Percentiles rank a stretch among this genome's conserved stretches.
Conservation (phyloP, 129 eudicot genomes). For the Lonicera japonica region DNA sequence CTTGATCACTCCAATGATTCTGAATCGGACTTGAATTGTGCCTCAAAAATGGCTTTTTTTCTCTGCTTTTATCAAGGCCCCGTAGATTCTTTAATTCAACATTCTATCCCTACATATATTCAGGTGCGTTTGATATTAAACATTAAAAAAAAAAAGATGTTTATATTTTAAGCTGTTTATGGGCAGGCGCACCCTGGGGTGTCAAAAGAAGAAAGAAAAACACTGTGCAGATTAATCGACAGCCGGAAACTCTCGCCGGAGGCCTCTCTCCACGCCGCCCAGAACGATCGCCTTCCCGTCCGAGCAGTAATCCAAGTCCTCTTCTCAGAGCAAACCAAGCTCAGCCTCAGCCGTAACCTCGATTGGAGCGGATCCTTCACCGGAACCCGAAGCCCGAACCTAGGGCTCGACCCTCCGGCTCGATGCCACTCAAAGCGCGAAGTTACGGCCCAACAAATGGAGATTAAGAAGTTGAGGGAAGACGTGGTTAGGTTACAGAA, state of each 20-base stretch:
- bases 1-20: no score
- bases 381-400: slow-evolving; percentile 32
- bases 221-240: slow-evolving; percentile 60
- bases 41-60: no score
- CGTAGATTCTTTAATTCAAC: no score
- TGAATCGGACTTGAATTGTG: no score
- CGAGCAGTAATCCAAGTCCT: slow-evolving; percentile 82
- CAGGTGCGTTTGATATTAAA: no score
- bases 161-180: no score
- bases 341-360: slow-evolving; percentile 33
- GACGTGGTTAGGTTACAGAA: slow-evolving; percentile 60
- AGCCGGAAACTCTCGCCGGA: slow-evolving; percentile 70
- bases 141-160: no score
- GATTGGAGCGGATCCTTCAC: slow-evolving; percentile 57
- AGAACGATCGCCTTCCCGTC: slow-evolving; percentile 78
- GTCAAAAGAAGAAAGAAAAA: slow-evolving; percentile 69
- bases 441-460: slow-evolving; percentile 43
- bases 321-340: slow-evolving; percentile 65
- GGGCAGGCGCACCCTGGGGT: slow-evolving; percentile 64
- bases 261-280: slow-evolving; percentile 81
- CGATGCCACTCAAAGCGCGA: slow-evolving; percentile 60
- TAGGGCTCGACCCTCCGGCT: slow-evolving; percentile 25
- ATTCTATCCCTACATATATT: no score
- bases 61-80: no score
- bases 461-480: slow-evolving; percentile 63